These are phyloP conservation scores for Vitis hybrid DNA, from an alignment of 177 flowering plant genomes.

Conservation along the genomic window DNA sequence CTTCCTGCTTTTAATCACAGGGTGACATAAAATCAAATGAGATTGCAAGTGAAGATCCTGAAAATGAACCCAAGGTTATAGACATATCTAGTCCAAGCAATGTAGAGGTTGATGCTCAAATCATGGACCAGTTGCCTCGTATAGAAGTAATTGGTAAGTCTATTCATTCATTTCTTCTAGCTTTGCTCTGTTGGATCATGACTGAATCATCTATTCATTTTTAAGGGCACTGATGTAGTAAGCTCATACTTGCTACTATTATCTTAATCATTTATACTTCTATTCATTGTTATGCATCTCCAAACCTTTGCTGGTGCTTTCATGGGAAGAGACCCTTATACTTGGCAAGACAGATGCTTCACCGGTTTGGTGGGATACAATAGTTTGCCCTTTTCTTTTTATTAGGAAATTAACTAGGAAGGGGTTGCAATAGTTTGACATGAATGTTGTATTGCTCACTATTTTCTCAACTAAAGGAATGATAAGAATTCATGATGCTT, in stretches of 20 bases:
- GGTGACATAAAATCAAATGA: constrained; percentile 44
- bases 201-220: not conserved
- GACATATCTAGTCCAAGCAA: constrained; percentile 28
- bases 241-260: too few relatives aligned
- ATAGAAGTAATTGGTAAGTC: constrained; percentile 57
- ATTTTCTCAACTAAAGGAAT: too few relatives aligned
- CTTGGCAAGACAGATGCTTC: too few relatives aligned
- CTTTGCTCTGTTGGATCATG: not conserved
- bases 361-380: too few relatives aligned
- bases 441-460: too few relatives aligned
- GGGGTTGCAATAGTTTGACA: too few relatives aligned
- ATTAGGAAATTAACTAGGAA: too few relatives aligned
- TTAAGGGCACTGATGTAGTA: too few relatives aligned
- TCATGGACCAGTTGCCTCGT: constrained; percentile 37
- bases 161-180: not conserved
- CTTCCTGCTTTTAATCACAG: constrained; percentile 19
- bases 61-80: constrained; percentile 33
- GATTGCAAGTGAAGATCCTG: constrained; percentile 37
- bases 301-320: not conserved
- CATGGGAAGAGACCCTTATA: too few relatives aligned
- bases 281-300: not conserved
- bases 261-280: not conserved
- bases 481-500: too few relatives aligned
- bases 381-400: too few relatives aligned
- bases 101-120: constrained; percentile 24